A percentile compares a stretch with the other conserved stretches of the same genome.
Evolutionary conservation across 805 yeast species (phyloP).

Genomic region (Ogataea saltuana): DNA sequence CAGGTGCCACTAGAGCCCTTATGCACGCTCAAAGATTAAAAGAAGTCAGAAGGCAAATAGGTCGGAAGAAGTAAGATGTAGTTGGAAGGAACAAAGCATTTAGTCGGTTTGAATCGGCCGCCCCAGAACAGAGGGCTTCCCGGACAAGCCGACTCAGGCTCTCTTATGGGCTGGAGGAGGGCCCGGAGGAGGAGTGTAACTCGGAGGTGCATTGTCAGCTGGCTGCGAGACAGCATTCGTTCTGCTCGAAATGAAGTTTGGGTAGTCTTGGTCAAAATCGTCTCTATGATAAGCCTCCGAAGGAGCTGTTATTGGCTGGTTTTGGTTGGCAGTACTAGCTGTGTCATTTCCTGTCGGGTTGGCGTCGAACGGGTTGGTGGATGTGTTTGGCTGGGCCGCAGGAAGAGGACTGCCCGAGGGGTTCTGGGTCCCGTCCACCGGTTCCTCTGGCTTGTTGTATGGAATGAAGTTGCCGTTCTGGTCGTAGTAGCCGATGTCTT

Average conservation of each 20-base stretch:
- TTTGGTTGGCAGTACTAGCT: not conserved
- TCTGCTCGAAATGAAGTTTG: constrained; percentile 11
- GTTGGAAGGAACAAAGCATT: no score
- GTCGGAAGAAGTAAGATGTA: no score
- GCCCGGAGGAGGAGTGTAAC: constrained; percentile 25
- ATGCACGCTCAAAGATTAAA: no score
- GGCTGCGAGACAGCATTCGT: constrained; percentile 6
- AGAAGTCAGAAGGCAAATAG: no score
- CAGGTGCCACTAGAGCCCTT: no score
- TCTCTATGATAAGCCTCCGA: constrained; percentile 14
- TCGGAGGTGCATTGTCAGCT: constrained; percentile 4
- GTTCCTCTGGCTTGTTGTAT: constrained; percentile 25
- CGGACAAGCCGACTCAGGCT: not conserved
- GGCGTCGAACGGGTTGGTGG: constrained; percentile 16
- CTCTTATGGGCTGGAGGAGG: constrained; percentile 25
- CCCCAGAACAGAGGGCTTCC: no score
- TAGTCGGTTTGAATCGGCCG: no score
- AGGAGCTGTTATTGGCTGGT: constrained; percentile 6
- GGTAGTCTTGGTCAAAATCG: constrained; percentile 17
- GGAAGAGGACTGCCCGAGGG: not conserved
- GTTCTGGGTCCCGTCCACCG: not conserved
- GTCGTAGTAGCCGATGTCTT: constrained; percentile 79
- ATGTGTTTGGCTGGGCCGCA: constrained; percentile 1
- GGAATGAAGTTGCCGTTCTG: constrained; percentile 51
- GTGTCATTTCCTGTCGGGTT: constrained; percentile 14